phyloP scores from a whole-genome alignment of 2,329 filamentous ascomycete species.

The Fusarium armeniacum region DNA sequence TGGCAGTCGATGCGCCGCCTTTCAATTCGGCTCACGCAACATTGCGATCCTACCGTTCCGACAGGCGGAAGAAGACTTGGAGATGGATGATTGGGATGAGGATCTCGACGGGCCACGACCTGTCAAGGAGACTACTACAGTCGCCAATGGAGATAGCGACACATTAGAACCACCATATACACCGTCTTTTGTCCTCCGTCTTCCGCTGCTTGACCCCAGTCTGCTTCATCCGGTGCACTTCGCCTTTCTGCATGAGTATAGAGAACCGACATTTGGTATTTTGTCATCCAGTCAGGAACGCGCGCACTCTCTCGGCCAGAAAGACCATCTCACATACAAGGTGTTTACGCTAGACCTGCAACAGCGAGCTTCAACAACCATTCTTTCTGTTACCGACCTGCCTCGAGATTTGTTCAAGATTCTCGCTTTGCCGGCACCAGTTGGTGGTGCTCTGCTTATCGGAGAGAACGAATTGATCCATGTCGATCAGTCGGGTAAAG shows the following conservation, averaged over 20 bases:
- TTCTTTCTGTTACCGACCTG: conserved; percentile 86
- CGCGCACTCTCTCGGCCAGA: conserved; percentile 84
- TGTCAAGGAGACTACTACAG: conserved; percentile 59
- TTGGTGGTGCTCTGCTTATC: conserved; percentile 89
- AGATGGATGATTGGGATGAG: conserved; percentile 91
- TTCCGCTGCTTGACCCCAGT: conserved; percentile 88
- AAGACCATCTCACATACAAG: conserved; percentile 89
- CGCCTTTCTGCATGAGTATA: conserved; percentile 94
- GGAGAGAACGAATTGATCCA: conserved; percentile 94
- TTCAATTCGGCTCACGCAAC: conserved; percentile 91
- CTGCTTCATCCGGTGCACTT: conserved; percentile 92
- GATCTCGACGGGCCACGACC: conserved; percentile 79
- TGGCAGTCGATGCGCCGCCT: conserved; percentile 89
- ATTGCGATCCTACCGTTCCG: conserved; percentile 95
- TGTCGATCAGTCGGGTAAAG: conserved; percentile 94
- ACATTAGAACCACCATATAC: conserved; percentile 78
- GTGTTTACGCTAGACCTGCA: conserved; percentile 96
- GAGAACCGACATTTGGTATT: conserved; percentile 97
- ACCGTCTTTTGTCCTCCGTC: conserved; percentile 91
- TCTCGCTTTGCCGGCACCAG: conserved; percentile 84
- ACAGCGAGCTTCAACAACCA: conserved; percentile 91
- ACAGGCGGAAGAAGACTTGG: conserved; percentile 86
- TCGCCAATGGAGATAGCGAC: conserved; percentile 55
- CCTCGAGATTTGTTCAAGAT: conserved; percentile 90
- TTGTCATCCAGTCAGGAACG: conserved; percentile 81